Base-by-base conservation (phyloP, 768 basidiomycete species). In the Candolleomyces aberdarensis region DNA sequence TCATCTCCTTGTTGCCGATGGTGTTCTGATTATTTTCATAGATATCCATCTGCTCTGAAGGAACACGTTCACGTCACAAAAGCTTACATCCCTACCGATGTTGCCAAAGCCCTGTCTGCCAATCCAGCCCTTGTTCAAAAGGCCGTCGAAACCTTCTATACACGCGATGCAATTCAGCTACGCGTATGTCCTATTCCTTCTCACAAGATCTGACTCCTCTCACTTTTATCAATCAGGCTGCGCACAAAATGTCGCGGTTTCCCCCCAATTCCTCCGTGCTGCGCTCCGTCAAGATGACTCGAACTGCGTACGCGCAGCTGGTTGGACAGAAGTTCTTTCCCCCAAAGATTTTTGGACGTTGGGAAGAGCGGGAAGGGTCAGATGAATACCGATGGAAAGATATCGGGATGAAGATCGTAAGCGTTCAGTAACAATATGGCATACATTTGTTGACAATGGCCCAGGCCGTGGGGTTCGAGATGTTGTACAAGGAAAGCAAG, bases 401-500 rank as follows among this genome's bases (percentile, higher is more conserved):
- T 73, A 72, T 92, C 31, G 96, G 96, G 8, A 91, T 98, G 87
- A 98, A 98, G 78, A 87, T 98, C 56, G 94, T 92, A 62, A 53
- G 84, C 73, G 5, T 49, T 36, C 5, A 11, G 10, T n/a, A 44
- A 5, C 19, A 26, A 26, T 3, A 17, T 32, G n/a, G 56, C n/a
- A 2, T 14, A 40, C 2, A 15, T 11, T 11, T 47, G 5, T 3
- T 36, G 50, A 17, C 47, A 8, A 11, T 32, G 8, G 13, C 7
- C 0, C 68, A 96, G 89, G 88, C 94, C 2, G 93, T 93, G 63
- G 97, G 97, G 1, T 98, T 98, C 63, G 97, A 99, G 76, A 99
- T 98, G 82, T 81, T 97, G 44, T 98, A 91, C 70, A 88, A 91
- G 70, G 94, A 94, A 70, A 89, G 84, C 61, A 88, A 90, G 72